Base-by-base conservation (phyloP, 169 alveolate species). In the Plasmodium vivax region DNA sequence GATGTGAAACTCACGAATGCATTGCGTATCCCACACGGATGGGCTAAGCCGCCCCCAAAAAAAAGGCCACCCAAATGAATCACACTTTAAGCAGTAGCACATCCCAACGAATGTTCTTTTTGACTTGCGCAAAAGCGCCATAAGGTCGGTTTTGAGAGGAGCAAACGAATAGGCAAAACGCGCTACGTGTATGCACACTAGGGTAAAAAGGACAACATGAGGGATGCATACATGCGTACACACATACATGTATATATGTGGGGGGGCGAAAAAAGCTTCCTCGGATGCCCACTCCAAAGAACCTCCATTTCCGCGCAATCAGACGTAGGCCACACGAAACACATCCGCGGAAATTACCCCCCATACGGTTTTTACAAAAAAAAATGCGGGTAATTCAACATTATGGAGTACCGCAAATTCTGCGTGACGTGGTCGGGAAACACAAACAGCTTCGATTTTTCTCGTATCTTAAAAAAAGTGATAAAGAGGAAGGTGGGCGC, bases 401-500 rank as follows among this genome's bases (percentile, higher is more conserved):
- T 80, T 41, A 90, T 90, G 82, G 94, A 34, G 45, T 90, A 90
- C 72, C 58, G 82, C 74, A 90, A 51, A 90, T 90, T 90, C 51
- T 90, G 87, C 41, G 74, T 80, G 27, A 90, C 83, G 72, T 90
- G 72, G 34, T 90, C 90, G 30, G 94, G 94, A 71, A 90, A 90
- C 23, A 79, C 71, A 41, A 90, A 79, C 23, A 34, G 3, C 54
- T 90, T 90, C 7, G 91, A 90, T 38, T 79, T 90, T 30, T 90
- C 90, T 30, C 91, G 38, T 62, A 90, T 80, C 74, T 90, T 90
- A 79, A 90, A 90, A 90, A 90, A 90, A 9, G 36, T 9, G 38
- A 90, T 79, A 79, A 90, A 90, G 23, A 90, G 34, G 51, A 90
- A 90, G 51, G 38, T 80, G 47, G 54, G 10, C 10, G 32, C 8